Conservation (phyloP, 2,329 filamentous ascomycete genomes). For the Dactylonectria macrodidyma region DNA sequence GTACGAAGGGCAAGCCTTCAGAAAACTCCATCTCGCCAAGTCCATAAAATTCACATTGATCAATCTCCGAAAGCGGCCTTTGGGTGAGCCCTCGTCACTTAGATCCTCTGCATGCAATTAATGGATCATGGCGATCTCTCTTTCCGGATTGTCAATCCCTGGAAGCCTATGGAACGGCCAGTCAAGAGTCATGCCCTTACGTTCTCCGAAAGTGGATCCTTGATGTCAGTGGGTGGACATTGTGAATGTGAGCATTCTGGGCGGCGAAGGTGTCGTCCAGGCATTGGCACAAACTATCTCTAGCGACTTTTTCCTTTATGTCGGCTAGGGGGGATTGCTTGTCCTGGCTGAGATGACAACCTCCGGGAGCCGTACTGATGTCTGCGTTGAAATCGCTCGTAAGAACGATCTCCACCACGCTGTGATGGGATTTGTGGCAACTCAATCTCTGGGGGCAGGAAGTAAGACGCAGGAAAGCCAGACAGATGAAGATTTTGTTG, state of each 20-base stretch:
- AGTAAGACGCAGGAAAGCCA: neutral
- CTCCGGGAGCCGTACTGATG: slow-evolving; percentile 64
- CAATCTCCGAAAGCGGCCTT: neutral
- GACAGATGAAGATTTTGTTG: slow-evolving; percentile 67
- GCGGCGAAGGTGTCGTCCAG: slow-evolving; percentile 50
- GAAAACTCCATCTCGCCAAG: neutral
- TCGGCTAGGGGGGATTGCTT: slow-evolving; percentile 62
- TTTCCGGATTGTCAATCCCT: neutral
- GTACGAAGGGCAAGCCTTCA: neutral
- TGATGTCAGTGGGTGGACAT: slow-evolving; percentile 39
- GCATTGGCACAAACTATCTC: slow-evolving; percentile 45
- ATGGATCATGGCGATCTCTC: neutral
- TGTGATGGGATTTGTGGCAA: slow-evolving; percentile 58
- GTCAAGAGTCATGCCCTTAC: neutral
- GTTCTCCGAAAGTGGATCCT: neutral
- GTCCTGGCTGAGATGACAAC: slow-evolving; percentile 72
- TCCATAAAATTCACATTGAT: neutral
- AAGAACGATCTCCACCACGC: neutral
- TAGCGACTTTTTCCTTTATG: slow-evolving; percentile 38
- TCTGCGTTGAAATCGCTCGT: slow-evolving; percentile 65
- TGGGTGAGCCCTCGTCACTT: neutral
- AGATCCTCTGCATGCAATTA: neutral
- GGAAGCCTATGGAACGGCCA: neutral
- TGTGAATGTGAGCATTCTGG: slow-evolving; percentile 52
- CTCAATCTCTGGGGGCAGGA: slow-evolving; percentile 54